Evolutionary conservation across 148 eudicot genomes (phyloP), one percentile per base, ranked within the genome.

Genomic region (Vaccinium darrowii): DNA sequence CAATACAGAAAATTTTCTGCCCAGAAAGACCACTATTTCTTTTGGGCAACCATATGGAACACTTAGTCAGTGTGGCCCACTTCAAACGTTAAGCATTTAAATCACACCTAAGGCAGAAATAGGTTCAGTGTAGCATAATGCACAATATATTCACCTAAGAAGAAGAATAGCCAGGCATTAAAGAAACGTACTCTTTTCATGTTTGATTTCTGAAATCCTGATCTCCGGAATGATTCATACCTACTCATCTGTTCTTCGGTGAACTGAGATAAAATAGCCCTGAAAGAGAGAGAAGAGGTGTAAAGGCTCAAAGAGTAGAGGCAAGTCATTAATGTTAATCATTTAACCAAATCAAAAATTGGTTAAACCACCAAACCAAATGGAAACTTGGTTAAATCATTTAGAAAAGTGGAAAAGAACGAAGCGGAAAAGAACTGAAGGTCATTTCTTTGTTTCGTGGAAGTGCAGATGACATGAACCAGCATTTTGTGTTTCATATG

Each of bases 191-290:
- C 98, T 91, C 97, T 87, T 89, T 92, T 96, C 98, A 96, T 96
- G 91, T 88, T 94, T 82, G 98, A 87, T 79, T 92, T 96, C 83
- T 96, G 98, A 88, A 96, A 96, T 85, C 98, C 97, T 86, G 98
- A 94, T 89, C 98, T 90, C 52, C 98, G 88, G 81, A 92, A 96
- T 49, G 95, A 94, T 90, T 96, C 98, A 83, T 96, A 96, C 84
- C 98, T 92, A 89, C 90, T 93, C 96, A 93, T 94, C 76, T 94
- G 97, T 80, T 92, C 97, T 87, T 91, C 94, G 16, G 97, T 89
- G 83, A 96, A 93, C 82, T 90, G 95, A 75, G 97, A 90, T 76
- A 96, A 89, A 84, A 94, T 91, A 84, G 89, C 75, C 88, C 98
- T 94, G 90, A 21, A 75, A 49, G 83, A 86, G 78, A 52, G 71